Evolutionary conservation across 1,139 yeast species (phyloP).

Genomic region (Chernovozyma sophiae-reginae): DNA sequence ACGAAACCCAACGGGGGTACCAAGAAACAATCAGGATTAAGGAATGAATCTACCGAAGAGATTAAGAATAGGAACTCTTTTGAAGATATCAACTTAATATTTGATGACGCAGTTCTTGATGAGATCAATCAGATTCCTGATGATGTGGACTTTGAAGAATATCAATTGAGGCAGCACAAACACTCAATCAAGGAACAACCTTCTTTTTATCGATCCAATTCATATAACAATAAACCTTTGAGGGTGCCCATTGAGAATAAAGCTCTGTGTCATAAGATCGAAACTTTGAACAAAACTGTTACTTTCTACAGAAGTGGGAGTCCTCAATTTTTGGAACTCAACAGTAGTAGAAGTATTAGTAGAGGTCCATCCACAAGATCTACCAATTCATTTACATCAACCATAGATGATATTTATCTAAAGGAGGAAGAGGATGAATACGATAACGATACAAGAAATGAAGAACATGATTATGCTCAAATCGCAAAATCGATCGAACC

Average conservation of each 20-base stretch:
- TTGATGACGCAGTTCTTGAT: slow-evolving; percentile 42
- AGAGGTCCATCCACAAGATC: slow-evolving; percentile 28
- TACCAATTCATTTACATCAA: slow-evolving; percentile 22
- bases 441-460: slow-evolving; percentile 8
- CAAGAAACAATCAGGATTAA: neutral
- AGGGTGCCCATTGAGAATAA: slow-evolving; percentile 23
- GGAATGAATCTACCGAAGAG: slow-evolving; percentile 3
- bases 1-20: slow-evolving; percentile 2
- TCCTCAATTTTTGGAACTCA: slow-evolving; percentile 9
- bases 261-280: slow-evolving; percentile 40
- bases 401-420: slow-evolving; percentile 8
- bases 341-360: slow-evolving; percentile 20
- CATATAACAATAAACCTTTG: slow-evolving; percentile 36
- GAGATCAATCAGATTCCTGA: slow-evolving; percentile 58
- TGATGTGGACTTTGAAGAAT: slow-evolving; percentile 51
- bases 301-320: slow-evolving; percentile 41
- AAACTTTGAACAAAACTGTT: slow-evolving; percentile 50
- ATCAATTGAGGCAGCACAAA: slow-evolving; percentile 15
- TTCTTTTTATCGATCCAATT: slow-evolving; percentile 26
- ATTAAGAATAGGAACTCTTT: neutral
- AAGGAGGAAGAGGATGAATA: slow-evolving; percentile 20
- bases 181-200: neutral
- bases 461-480: slow-evolving; percentile 5
- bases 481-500: neutral
- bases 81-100: slow-evolving; percentile 10